These are phyloP conservation scores for Fragilariopsis cylindrus DNA, from an alignment of 108 stramenopile species.

Conservation along the genomic window DNA sequence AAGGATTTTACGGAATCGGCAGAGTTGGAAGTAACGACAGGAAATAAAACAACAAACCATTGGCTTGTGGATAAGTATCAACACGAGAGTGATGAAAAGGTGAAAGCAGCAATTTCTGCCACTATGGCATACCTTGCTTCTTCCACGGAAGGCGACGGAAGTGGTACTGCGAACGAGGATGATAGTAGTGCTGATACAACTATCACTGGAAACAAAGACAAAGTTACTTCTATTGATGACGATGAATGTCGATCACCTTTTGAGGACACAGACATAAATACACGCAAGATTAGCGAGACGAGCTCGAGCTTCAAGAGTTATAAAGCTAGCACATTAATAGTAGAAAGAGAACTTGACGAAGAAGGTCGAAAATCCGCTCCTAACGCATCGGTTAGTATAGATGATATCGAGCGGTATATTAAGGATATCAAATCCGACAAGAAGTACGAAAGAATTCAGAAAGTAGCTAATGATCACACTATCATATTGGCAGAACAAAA, in stretches of 20 bases:
- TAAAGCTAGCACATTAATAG: neutral
- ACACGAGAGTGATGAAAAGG: constrained; percentile 4
- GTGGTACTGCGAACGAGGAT: neutral
- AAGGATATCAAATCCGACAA: too few relatives aligned
- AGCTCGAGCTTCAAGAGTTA: neutral
- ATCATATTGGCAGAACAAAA: too few relatives aligned
- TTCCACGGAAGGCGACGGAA: neutral
- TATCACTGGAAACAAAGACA: neutral
- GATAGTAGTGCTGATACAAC: neutral
- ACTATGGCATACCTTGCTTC: neutral
- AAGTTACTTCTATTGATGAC: neutral
- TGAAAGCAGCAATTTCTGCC: constrained; percentile 5
- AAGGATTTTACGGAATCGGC: neutral
- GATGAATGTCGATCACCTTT: neutral
- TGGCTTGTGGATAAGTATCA: constrained; percentile 5
- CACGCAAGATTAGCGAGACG: neutral
- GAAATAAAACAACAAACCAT: neutral
- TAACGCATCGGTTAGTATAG: too few relatives aligned
- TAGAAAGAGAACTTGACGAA: neutral
- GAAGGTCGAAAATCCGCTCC: neutral
- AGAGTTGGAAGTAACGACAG: neutral
- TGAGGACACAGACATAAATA: neutral
- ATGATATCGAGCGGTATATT: too few relatives aligned
- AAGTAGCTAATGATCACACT: too few relatives aligned
- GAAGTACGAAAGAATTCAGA: too few relatives aligned